Base-by-base conservation (phyloP, 2,329 filamentous ascomycete species). In the Sporothrix pallida region DNA sequence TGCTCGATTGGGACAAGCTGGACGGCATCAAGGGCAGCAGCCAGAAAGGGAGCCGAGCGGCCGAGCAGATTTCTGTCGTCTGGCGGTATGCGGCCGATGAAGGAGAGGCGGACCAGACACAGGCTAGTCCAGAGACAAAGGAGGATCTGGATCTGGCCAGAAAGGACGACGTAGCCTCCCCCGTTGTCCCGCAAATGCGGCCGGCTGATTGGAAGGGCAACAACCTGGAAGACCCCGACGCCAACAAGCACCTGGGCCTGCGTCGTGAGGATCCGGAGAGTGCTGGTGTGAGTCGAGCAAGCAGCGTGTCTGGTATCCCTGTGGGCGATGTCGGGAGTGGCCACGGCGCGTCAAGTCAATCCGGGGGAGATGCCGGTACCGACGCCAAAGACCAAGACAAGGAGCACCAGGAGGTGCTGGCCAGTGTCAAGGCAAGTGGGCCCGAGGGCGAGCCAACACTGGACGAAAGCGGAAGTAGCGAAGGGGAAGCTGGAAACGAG, bases 21-120 rank as follows among this genome's bases (percentile, higher is more conserved):
- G 96, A 99, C 78, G 96, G 96, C 2, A 95, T 99, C 81, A 98
- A 98, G 81, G 96, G 96, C 0, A 95, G 92, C 4, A 90, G 87
- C 26, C 88, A 91, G 46, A 97, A 97, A 80, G 96, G 96, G 0
- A 92, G 92, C 0, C 87, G 91, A 60, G 93, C 93, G 0, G 89
- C 97, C 9, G 95, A 99, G 79, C 88, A 89, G 56, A 84, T 98
- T 31, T 91, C 93, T 12, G 92, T 98, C 0, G 91, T 97, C 0
- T 99, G 96, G 96, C 89, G 90, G 56, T 82, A 83, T 0, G 81
- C 81, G 37, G 37, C 23, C 4, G 23, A 31, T 31, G 54, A 5
- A 12, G 78, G 42, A 75, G 77, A 76, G 17, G 46, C 56, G 15
- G 60, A 54, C 31, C 31, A 37, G 9, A 60, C 26, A 17, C 65